Base-by-base conservation (phyloP, 2,329 filamentous ascomycete genomes). In the Pseudogymnoascus pannorum region DNA sequence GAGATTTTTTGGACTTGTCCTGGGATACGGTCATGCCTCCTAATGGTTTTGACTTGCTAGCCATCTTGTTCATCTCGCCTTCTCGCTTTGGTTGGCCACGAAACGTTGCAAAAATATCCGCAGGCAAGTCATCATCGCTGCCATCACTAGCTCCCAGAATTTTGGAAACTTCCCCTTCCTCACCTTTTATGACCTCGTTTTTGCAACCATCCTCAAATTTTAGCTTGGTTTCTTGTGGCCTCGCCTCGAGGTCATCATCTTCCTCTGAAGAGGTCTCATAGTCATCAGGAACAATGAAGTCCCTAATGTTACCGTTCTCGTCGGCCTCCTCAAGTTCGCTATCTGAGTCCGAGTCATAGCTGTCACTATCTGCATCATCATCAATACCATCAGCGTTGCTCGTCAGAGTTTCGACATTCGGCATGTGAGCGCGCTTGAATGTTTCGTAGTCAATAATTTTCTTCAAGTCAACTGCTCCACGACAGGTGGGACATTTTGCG, bases 371-470 rank as follows among this genome's bases (percentile, higher is more conserved):
- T 14, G 64, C 64, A 42, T 66, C 68, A 48, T 66, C 68, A 48
- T 66, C 57, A 40, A 42, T 61, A 18, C 66, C 65, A 6, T 68
- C 64, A 22, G 66, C 63, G n/a, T 35, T 62, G 63, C 6, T 71
- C 70, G 2, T 69, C 69, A 42, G 74, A 71, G 9, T 72, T 68
- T 4, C 68, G 12, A 75, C 70, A 59, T 86, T 79, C 9, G 84
- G 83, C 74, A 86, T 85, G 69, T 93, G 82, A 1, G 89, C 84
- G 67, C 85, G 85, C 68, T 86, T 86, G 76, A 96, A 96, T 6
- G 85, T 81, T 5, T 81, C 77, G 68, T 87, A 87, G 63, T 90
- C 88, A 62, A 92, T 92, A 65, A 92, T 82, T 62, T 87, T 87
- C 61, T 82, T 81, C 4, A 85, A 79, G 59, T 89, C 81, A 42